phyloP scores from a whole-genome alignment of 2,329 filamentous ascomycete species.

The Thelonectria olida region DNA sequence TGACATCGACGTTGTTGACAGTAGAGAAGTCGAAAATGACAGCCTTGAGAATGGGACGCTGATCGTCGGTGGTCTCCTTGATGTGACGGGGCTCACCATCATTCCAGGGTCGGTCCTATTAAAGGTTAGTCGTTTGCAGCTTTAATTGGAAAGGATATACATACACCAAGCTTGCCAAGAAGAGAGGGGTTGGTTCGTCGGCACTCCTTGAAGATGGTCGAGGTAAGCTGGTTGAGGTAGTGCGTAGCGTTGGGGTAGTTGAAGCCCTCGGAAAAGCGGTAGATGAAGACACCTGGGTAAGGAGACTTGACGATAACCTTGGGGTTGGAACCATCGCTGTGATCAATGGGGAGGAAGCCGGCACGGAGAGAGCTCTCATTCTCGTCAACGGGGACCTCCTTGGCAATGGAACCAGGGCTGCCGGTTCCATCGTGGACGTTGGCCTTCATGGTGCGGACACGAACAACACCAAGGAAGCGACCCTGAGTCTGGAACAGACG shows the following conservation, averaged over 20 bases:
- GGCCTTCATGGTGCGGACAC: conserved; percentile 85
- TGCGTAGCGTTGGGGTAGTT: conserved; percentile 64
- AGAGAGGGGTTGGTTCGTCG: conserved; percentile 54
- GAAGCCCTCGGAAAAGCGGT: conserved; percentile 64
- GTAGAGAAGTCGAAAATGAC: conserved; percentile 65
- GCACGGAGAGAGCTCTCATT: conserved; percentile 53
- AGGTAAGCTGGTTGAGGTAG: conserved; percentile 60
- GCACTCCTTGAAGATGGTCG: conserved; percentile 56
- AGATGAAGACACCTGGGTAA: conserved; percentile 64
- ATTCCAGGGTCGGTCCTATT: conserved; percentile 65
- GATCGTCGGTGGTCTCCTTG: conserved; percentile 41
- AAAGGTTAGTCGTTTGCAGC: not conserved
- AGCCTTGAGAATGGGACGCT: conserved; percentile 62
- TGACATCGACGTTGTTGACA: conserved; percentile 65
- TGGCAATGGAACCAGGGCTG: conserved; percentile 36
- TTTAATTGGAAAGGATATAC: conserved; percentile 25
- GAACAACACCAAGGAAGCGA: conserved; percentile 80
- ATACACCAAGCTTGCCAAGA: conserved; percentile 57
- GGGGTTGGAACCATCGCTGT: conserved; percentile 62
- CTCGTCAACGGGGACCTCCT: conserved; percentile 52
- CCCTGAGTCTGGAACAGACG: conserved; percentile 82
- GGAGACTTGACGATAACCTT: conserved; percentile 55
- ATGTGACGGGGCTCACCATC: conserved; percentile 55
- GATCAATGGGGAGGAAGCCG: conserved; percentile 58
- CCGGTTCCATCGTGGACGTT: conserved; percentile 67